Conservation (phyloP, 2,329 filamentous ascomycete genomes). For the Aspergillus viridinutans region DNA sequence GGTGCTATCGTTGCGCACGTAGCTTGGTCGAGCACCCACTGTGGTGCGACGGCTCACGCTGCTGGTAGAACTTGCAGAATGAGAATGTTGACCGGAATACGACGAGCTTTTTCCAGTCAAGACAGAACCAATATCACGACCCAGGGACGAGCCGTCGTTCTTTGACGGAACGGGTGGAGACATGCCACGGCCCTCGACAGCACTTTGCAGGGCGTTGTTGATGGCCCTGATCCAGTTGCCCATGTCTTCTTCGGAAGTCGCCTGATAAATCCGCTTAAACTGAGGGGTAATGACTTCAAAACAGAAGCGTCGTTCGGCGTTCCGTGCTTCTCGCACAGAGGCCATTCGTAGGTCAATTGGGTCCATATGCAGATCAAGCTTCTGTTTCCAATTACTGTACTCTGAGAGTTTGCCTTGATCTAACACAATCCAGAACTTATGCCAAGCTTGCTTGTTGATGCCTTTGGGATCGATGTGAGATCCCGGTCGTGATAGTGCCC, state of each 20-base stretch:
- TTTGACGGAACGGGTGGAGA: constrained; percentile 42
- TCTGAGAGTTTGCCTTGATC: constrained; percentile 96
- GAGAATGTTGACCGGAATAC: constrained; percentile 52
- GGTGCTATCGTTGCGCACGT: constrained; percentile 64
- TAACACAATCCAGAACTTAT: constrained; percentile 99
- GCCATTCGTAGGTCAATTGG: constrained; percentile 96
- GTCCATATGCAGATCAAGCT: constrained; percentile 92
- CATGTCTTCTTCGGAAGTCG: constrained; percentile 97
- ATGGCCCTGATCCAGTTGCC: constrained; percentile 93
- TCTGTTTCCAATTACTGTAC: constrained; percentile 99
- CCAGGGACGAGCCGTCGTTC: constrained; percentile 56
- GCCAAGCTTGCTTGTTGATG: constrained; percentile 96
- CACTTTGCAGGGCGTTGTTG: constrained; percentile 95
- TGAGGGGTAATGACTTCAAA: constrained; percentile 98
- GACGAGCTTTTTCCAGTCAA: constrained; percentile 83
- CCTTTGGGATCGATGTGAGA: constrained; percentile 94
- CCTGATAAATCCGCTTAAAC: constrained; percentile 94
- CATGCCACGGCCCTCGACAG: constrained; percentile 74
- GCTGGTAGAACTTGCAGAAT: constrained; percentile 43
- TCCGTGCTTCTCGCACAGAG: constrained; percentile 90
- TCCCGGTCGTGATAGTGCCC: constrained; percentile 88
- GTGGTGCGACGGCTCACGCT: constrained; percentile 80
- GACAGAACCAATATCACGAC: constrained; percentile 86
- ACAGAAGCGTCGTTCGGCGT: constrained; percentile 90
- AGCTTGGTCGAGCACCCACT: constrained; percentile 78